Conservation (phyloP, 2,329 filamentous ascomycete species). For the Fusarium keratoplasticum region DNA sequence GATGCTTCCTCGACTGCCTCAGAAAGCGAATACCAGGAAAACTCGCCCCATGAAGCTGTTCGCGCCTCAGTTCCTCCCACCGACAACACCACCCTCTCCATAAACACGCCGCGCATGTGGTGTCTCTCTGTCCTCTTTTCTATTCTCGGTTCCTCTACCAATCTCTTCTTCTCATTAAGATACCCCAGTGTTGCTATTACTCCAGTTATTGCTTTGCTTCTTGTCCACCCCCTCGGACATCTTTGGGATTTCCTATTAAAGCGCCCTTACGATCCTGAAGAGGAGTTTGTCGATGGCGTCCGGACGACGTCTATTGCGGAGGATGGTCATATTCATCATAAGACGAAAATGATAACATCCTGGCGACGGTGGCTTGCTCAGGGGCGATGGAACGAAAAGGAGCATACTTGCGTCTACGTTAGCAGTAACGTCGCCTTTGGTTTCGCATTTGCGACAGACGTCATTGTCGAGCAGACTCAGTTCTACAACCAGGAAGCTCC, state of each 20-base stretch:
- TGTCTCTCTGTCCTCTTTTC: constrained; percentile 82
- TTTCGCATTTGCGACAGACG: constrained; percentile 89
- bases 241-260: constrained; percentile 82
- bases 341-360: constrained; percentile 50
- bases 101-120: constrained; percentile 92
- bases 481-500: constrained; percentile 87
- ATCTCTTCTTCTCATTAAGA: constrained; percentile 89
- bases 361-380: constrained; percentile 81
- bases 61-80: constrained; percentile 81
- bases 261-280: constrained; percentile 64
- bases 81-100: constrained; percentile 81
- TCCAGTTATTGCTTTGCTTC: constrained; percentile 85
- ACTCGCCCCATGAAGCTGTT: constrained; percentile 83
- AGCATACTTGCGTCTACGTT: constrained; percentile 89
- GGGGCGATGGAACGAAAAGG: constrained; percentile 87
- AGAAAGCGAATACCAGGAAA: constrained; percentile 69
- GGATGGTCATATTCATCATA: constrained; percentile 28
- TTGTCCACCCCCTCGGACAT: constrained; percentile 85
- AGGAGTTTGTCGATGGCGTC: constrained; percentile 64
- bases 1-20: constrained; percentile 55
- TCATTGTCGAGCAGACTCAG: constrained; percentile 89
- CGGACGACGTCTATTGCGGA: constrained; percentile 38
- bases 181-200: constrained; percentile 93
- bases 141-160: constrained; percentile 83
- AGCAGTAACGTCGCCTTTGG: constrained; percentile 92